phyloP scores from a whole-genome alignment of 345 rosid species.

The Psidium friedrichsthalianum region DNA sequence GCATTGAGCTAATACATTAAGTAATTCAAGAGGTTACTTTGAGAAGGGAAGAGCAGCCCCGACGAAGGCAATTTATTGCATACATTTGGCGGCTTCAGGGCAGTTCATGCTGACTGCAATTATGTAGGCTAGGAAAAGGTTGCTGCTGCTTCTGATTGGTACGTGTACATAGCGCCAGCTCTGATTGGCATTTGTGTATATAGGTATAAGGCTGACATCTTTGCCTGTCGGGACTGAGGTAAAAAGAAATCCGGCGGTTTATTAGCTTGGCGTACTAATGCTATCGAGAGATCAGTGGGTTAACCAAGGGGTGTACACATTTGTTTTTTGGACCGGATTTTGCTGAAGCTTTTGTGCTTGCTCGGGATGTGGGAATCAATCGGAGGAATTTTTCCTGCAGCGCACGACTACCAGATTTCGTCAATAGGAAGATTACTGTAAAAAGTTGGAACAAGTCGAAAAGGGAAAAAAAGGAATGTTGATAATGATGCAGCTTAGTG shows the following conservation, averaged over 20 bases:
- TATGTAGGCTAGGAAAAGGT: background rate
- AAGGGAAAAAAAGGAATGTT: background rate
- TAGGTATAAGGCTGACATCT: constrained; percentile 1
- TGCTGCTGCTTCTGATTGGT: background rate
- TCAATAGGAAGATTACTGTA: background rate
- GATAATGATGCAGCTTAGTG: background rate
- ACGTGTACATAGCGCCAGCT: background rate
- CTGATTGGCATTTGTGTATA: constrained; percentile 1
- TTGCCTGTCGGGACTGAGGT: background rate
- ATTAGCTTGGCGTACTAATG: background rate
- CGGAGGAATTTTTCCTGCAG: background rate
- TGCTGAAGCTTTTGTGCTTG: background rate
- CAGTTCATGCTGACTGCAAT: background rate
- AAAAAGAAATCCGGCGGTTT: background rate
- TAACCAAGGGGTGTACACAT: background rate
- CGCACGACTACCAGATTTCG: background rate
- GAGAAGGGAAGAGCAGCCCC: background rate
- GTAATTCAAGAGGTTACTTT: background rate
- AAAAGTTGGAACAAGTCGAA: background rate
- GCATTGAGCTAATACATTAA: background rate
- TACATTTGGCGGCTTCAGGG: background rate
- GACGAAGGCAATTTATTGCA: background rate
- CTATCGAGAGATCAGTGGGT: background rate
- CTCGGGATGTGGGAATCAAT: background rate
- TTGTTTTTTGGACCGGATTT: background rate